Evolutionary conservation across 2,329 filamentous ascomycete genomes (phyloP).

Genomic region (Scedosporium dehoogii): DNA sequence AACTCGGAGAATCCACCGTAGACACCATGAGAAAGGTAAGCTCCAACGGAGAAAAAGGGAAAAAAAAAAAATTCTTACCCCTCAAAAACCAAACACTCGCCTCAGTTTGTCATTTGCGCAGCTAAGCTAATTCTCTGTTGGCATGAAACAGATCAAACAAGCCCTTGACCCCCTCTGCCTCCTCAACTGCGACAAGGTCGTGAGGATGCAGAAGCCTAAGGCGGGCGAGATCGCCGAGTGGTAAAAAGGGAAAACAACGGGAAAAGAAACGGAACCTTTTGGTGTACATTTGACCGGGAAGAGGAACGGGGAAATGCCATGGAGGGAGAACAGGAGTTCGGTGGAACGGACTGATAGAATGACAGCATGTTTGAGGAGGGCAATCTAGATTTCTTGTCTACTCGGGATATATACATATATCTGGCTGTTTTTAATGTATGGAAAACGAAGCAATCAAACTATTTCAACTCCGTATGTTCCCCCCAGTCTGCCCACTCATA

Average conservation of each 20-base stretch:
- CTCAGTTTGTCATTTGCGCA: not conserved
- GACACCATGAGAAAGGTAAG: conserved; percentile 72
- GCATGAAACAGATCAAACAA: conserved; percentile 53
- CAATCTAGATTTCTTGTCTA: not conserved
- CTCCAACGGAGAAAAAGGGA: conserved; percentile 3
- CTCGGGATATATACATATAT: not conserved
- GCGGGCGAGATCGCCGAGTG: conserved; percentile 33
- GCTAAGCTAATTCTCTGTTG: not conserved
- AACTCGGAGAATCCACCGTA: conserved; percentile 64
- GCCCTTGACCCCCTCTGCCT: conserved; percentile 68
- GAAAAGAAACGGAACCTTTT: not conserved
- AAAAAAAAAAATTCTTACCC: not conserved
- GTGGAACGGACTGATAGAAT: not conserved
- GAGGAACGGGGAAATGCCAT: not conserved
- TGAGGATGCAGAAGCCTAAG: conserved; percentile 44
- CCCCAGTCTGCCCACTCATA: too few relatives aligned
- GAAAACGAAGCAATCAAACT: too few relatives aligned
- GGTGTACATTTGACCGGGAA: not conserved
- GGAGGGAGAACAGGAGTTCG: not conserved
- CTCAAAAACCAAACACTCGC: not conserved
- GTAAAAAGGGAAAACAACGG: conserved; percentile 15
- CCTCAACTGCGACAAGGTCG: conserved; percentile 60
- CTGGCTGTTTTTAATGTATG: too few relatives aligned
- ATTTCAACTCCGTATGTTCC: too few relatives aligned
- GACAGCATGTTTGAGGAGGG: not conserved